Evolutionary conservation across 2,329 filamentous ascomycete genomes (phyloP), one percentile per base, ranked within the genome.

Genomic region (Clarireedia monteithiana): DNA sequence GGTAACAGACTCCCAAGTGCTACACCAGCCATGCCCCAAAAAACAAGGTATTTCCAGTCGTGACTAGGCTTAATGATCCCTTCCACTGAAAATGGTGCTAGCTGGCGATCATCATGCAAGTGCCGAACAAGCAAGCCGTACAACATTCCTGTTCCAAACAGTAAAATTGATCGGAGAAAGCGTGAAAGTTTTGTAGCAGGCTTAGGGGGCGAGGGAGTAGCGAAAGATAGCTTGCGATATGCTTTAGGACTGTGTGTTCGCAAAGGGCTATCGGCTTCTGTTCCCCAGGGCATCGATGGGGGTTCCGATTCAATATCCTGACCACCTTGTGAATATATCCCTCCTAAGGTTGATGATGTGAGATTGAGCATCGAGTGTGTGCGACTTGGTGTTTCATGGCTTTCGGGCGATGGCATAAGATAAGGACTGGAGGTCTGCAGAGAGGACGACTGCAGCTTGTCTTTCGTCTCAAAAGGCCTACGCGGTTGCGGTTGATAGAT

Each of bases 271-370:
- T 88, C 82, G 34, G 86, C 81, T 38, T 89, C 89, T 0, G 84
- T 88, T 24, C 86, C 89, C 85, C 86, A 94, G 2, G 89, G 89
- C 10, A 86, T 91, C 55, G 78, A 75, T 3, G 77, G 71, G 59
- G 85, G 83, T 10, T 66, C 58, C 66, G 75, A 70, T 62, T 79
- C 72, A 60, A 72, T 71, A 46, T 80, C 75, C 57, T 80, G 80
- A 34, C 79, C 78, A 0, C 82, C 81, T 6, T 83, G 84, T 10
- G 84, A 85, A 75, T 95, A 99, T 66, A 99, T 99, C 54, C 94
- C 92, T 63, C 87, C 88, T 5, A 99, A 80, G 0, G 94, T 96
- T 2, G 90, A 91, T 9, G 88, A 86, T 4, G 90, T 96, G 58
- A 99, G 79, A 69, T 96, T 95, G 67, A 91, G 76, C 56, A 90